A percentile compares a stretch with the other conserved stretches of the same genome.
Evolutionary conservation across 1,139 yeast species (phyloP).

Genomic region (Kurtzmaniella quercitrusa): DNA sequence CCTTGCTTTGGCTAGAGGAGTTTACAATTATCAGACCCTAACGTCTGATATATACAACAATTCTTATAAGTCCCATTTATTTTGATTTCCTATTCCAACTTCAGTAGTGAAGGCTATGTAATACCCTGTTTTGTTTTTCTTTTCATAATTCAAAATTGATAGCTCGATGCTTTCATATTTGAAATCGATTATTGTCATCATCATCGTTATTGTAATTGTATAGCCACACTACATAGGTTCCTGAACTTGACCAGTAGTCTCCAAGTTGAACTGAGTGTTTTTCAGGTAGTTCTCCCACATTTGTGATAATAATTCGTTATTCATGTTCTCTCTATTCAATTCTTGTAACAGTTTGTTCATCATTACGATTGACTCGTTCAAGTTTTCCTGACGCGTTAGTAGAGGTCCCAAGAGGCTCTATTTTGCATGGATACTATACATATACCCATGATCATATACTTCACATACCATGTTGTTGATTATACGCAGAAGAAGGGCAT

Average conservation of each 20-base stretch:
- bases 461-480: conserved; percentile 71
- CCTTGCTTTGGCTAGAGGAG: too few species aligned
- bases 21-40: too few species aligned
- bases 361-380: conserved; percentile 66
- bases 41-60: too few species aligned
- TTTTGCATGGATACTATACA: background rate
- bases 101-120: too few species aligned
- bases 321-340: conserved; percentile 63
- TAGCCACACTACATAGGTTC: conserved; percentile 41
- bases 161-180: background rate
- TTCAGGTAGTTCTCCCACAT: conserved; percentile 80
- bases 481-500: conserved; percentile 71
- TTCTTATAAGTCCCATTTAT: too few species aligned
- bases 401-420: background rate
- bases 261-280: conserved; percentile 67
- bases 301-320: conserved; percentile 69
- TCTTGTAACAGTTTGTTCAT: conserved; percentile 61
- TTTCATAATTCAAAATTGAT: background rate
- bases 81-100: too few species aligned
- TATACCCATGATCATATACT: too few species aligned
- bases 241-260: conserved; percentile 63
- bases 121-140: too few species aligned
- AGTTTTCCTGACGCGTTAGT: conserved; percentile 43
- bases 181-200: background rate
- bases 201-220: background rate